Base-by-base conservation (phyloP, 1,139 yeast species). In the Suhomyces kunorum region DNA sequence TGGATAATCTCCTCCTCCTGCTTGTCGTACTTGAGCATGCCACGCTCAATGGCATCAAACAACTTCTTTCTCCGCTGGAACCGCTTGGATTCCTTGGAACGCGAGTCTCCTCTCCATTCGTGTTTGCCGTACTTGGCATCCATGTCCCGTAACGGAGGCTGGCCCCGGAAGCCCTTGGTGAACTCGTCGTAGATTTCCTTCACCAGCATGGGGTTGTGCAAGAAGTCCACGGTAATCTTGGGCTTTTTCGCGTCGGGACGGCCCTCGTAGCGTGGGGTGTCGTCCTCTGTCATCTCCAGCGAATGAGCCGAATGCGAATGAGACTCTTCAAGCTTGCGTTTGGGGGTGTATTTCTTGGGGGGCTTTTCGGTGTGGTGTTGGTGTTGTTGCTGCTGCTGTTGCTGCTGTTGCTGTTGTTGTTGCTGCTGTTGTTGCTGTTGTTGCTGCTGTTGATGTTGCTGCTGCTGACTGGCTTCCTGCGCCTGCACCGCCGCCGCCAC, bases 71-170 rank as follows among this genome's bases (percentile, higher is more conserved):
- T 55, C 47, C 78, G 56, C 51, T 72, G 78, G 52, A 53, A 72
- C 44, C 78, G 54, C 51, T 72, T 72, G 28, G 70, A 63, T 42
- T 71, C 76, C 49, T 72, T 72, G n/a, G 75, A 67, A 31, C 77
- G 50, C 8, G 73, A 66, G 51, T 71, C 76, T 17, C 78, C 78
- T 43, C 78, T 55, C 78, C 78, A 72, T 41, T 67, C 68, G 46
- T 65, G 65, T 46, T 71, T 71, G 14, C 78, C 78, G 48, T 63
- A 71, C 40, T 70, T 62, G 25, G 62, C 64, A 47, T 72, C 78
- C 63, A 71, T 61, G 30, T 70, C 74, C 35, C 71, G 58, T 39
- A 72, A 58, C 6, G 78, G 74, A 3, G 67, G 66, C 51, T 72
- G 78, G 22, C 76, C 76, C 18, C 70, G 63, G 51, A 68, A 71